Percentiles rank a stretch among this genome's conserved stretches.
These are phyloP conservation scores for Trichoderma harzianum DNA, from an alignment of 2,329 filamentous ascomycete species.

Conservation along the genomic window DNA sequence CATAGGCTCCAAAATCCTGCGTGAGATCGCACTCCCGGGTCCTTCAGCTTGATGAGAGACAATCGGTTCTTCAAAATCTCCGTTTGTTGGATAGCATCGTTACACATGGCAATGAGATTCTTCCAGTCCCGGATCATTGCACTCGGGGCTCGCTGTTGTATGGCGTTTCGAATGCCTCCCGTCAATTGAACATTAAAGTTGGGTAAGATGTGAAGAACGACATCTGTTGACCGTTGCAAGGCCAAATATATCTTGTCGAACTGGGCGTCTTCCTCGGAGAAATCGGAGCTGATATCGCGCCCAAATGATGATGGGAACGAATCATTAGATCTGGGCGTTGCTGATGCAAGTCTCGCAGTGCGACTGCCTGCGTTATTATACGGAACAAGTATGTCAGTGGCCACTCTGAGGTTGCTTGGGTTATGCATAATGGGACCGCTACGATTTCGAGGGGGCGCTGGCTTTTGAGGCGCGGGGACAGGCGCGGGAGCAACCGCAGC, in stretches of 20 bases:
- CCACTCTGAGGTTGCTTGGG: slow-evolving; percentile 52
- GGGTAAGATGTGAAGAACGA: slow-evolving; percentile 70
- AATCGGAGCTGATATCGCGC: slow-evolving; percentile 52
- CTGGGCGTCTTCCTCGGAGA: slow-evolving; percentile 71
- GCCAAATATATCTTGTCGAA: slow-evolving; percentile 83
- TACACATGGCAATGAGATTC: slow-evolving; percentile 67
- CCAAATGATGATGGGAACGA: slow-evolving; percentile 63
- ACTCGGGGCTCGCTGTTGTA: slow-evolving; percentile 57
- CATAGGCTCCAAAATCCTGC: slow-evolving; percentile 65
- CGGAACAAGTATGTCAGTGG: slow-evolving; percentile 49
- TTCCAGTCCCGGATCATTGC: slow-evolving; percentile 64
- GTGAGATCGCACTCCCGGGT: slow-evolving; percentile 69
- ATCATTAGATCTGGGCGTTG: slow-evolving; percentile 80
- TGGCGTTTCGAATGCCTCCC: slow-evolving; percentile 60
- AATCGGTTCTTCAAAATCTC: slow-evolving; percentile 70
- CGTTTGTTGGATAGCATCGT: slow-evolving; percentile 67
- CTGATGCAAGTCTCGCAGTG: slow-evolving; percentile 51
- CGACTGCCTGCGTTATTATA: slow-evolving; percentile 49
- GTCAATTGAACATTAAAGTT: slow-evolving; percentile 65
- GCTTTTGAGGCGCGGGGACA: slow-evolving; percentile 49
- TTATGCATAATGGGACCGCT: slow-evolving; percentile 44
- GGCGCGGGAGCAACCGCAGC: slow-evolving; percentile 47
- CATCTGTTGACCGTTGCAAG: slow-evolving; percentile 68
- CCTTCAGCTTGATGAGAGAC: slow-evolving; percentile 78
- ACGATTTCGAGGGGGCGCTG: slow-evolving; percentile 32